Percentiles rank a stretch among this genome's conserved stretches.
Evolutionary conservation across 495 filamentous ascomycete species (phyloP).

Genomic region (Halenospora varia): DNA sequence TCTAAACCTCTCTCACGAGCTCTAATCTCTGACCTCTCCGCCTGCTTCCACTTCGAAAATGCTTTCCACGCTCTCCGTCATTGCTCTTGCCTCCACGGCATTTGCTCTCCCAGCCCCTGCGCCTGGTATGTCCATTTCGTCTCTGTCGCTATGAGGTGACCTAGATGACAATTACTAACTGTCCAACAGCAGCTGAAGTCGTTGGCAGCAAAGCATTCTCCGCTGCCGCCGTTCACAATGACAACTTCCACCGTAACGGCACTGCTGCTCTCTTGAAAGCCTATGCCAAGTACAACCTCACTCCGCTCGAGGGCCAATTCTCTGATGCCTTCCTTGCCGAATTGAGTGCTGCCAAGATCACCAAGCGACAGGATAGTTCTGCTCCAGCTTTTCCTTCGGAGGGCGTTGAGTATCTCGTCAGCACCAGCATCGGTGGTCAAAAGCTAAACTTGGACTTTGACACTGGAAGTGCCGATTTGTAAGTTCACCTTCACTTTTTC

Average conservation of each 20-base stretch:
- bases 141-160: no score
- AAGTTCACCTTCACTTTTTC: slow-evolving; percentile 55
- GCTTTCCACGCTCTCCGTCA: slow-evolving; percentile 16
- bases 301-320: slow-evolving; percentile 12
- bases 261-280: slow-evolving; percentile 25
- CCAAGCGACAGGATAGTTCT: slow-evolving; percentile 38
- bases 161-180: no score
- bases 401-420: slow-evolving; percentile 67
- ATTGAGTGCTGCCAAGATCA: neutral
- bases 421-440: slow-evolving; percentile 70
- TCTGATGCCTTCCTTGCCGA: slow-evolving; percentile 3
- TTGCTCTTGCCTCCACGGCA: slow-evolving; percentile 17
- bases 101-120: neutral
- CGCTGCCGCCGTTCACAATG: slow-evolving; percentile 20
- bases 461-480: slow-evolving; percentile 78
- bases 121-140: no score
- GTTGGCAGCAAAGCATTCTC: slow-evolving; percentile 8
- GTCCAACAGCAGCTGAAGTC: neutral
- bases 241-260: slow-evolving; percentile 23
- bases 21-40: no score
- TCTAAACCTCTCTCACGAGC: no score
- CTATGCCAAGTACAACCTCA: slow-evolving; percentile 22
- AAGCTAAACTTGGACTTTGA: slow-evolving; percentile 75
- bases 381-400: slow-evolving; percentile 57
- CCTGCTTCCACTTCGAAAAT: no score